Conservation (phyloP, 345 rosid species). For the Euclidium syriacum region DNA sequence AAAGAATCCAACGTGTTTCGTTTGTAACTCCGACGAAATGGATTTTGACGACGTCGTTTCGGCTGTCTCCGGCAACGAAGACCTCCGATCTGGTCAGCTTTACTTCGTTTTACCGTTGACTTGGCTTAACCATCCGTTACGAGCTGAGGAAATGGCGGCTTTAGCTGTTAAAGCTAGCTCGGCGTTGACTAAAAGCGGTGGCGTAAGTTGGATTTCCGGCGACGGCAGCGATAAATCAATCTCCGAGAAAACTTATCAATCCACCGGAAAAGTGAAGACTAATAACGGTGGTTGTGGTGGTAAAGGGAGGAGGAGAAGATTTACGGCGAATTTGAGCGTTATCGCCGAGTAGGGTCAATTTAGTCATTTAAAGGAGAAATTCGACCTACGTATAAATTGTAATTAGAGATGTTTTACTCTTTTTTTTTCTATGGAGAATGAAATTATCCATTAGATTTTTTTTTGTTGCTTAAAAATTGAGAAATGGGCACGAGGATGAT, state of each 20-base stretch:
- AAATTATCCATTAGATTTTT: not conserved
- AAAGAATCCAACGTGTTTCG: conserved; percentile 53
- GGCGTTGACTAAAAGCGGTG: conserved; percentile 45
- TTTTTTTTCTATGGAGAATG: conserved; percentile 1
- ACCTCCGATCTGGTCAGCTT: conserved; percentile 76
- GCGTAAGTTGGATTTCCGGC: conserved; percentile 13
- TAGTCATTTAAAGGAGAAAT: not conserved
- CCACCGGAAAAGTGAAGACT: not conserved
- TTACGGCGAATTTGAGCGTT: conserved; percentile 51
- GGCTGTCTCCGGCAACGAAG: conserved; percentile 67
- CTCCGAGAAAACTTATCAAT: not conserved
- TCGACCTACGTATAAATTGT: conserved; percentile 19
- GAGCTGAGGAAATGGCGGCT: conserved; percentile 91
- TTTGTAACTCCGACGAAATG: conserved; percentile 96
- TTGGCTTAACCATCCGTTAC: conserved; percentile 56
- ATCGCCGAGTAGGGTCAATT: conserved; percentile 61
- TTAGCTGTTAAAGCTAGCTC: conserved; percentile 95
- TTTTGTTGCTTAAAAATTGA: conserved; percentile 11
- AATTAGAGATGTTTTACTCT: conserved; percentile 21
- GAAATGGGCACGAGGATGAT: conserved; percentile 14
- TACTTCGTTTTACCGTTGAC: conserved; percentile 78
- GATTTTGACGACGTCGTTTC: conserved; percentile 77
- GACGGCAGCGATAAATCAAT: not conserved
- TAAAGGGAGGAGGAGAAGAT: conserved; percentile 40
- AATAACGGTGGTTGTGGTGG: conserved; percentile 24